phyloP scores from a whole-genome alignment of 495 filamentous ascomycete genomes.

The Parmelia sp. region DNA sequence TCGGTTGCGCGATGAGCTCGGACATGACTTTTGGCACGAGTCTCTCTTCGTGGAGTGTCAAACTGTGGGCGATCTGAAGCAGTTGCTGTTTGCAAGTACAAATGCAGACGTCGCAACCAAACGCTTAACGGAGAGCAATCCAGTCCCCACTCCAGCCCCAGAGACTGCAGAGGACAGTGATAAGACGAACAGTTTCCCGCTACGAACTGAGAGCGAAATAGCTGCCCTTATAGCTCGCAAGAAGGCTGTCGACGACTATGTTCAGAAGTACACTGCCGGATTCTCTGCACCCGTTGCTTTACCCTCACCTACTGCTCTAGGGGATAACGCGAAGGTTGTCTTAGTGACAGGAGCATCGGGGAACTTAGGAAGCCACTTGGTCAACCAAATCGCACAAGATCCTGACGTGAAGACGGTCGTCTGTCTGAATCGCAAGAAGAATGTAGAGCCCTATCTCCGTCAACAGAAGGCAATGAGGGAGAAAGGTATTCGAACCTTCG shows the following conservation, averaged over 20 bases:
- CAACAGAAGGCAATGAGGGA: constrained; percentile 37
- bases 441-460: constrained; percentile 25
- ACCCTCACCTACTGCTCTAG: no score
- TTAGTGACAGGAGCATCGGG: constrained; percentile 51
- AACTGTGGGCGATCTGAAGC: no score
- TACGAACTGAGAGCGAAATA: no score
- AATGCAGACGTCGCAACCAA: no score
- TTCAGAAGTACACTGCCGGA: constrained; percentile 26
- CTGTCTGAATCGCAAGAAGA: constrained; percentile 44
- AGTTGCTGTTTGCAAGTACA: no score
- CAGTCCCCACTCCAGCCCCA: no score
- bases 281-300: constrained; percentile 18
- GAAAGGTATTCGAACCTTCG: constrained; percentile 33
- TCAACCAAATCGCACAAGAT: constrained; percentile 32
- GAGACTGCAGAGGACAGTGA: no score
- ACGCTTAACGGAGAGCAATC: no score
- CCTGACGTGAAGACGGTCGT: constrained; percentile 35
- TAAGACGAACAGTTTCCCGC: no score
- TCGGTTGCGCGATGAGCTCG: no score
- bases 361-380: constrained; percentile 44
- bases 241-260: constrained; percentile 31
- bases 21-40: no score
- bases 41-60: no score
- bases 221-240: constrained; percentile 22
- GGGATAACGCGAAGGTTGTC: constrained; percentile 25